Evolutionary conservation across 495 filamentous ascomycete genomes (phyloP).

Genomic region (Trypethelium eluteriae): DNA sequence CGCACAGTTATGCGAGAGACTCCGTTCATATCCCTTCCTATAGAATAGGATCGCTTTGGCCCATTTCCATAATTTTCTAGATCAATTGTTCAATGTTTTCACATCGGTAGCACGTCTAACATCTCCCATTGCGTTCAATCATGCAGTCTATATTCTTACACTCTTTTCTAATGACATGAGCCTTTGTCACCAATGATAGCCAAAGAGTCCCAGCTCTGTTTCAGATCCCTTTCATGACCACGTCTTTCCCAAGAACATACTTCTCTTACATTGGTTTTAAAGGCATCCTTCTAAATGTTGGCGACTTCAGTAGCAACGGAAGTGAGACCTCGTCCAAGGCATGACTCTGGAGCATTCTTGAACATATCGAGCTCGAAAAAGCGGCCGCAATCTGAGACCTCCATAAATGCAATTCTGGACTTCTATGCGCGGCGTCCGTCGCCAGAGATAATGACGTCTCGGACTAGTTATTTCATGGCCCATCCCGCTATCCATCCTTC

Average conservation of each 20-base stretch:
- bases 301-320: not conserved
- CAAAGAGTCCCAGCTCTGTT: too few species aligned
- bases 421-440: not conserved
- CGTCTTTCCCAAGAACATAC: too few species aligned
- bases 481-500: not conserved
- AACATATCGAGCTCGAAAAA: not conserved
- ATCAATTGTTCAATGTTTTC: too few species aligned
- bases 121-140: too few species aligned
- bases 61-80: not conserved
- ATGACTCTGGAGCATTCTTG: not conserved
- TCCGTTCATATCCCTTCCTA: not conserved
- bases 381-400: not conserved
- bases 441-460: not conserved
- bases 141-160: too few species aligned
- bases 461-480: not conserved
- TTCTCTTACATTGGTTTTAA: too few species aligned
- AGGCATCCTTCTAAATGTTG: too few species aligned
- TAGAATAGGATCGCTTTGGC: not conserved
- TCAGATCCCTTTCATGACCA: too few species aligned
- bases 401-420: not conserved
- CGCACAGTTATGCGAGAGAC: not conserved
- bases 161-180: too few species aligned
- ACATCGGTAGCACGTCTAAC: too few species aligned
- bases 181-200: too few species aligned
- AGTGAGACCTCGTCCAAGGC: not conserved